These are phyloP conservation scores for Acorus gramineus DNA, from an alignment of 106 monocot species.

Conservation along the genomic window DNA sequence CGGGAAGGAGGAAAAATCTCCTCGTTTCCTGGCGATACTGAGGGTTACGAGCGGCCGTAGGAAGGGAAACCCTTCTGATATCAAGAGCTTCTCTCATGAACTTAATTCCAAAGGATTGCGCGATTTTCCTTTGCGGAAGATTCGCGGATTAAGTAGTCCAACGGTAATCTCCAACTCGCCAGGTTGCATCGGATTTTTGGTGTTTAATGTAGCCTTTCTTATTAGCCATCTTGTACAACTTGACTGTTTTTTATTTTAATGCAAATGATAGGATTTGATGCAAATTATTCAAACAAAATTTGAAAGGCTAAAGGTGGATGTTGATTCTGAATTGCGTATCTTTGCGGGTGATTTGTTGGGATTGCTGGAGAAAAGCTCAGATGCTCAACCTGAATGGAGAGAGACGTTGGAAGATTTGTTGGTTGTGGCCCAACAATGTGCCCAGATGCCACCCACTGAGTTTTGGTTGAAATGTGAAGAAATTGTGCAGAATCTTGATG, in stretches of 20 bases:
- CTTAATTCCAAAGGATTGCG: slow-evolving; percentile 34
- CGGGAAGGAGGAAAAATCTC: slow-evolving; percentile 76
- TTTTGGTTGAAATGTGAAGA: slow-evolving; percentile 77
- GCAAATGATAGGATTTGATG: slow-evolving; percentile 45
- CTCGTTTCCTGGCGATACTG: slow-evolving; percentile 84
- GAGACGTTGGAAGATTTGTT: slow-evolving; percentile 67
- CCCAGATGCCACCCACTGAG: slow-evolving; percentile 67
- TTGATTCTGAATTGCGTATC: slow-evolving; percentile 59
- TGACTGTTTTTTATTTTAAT: not conserved
- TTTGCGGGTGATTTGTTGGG: slow-evolving; percentile 64
- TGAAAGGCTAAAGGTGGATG: slow-evolving; percentile 63
- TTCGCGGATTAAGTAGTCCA: slow-evolving; percentile 27
- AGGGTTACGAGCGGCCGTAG: slow-evolving; percentile 81
- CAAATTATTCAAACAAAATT: slow-evolving; percentile 51
- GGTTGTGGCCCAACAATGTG: slow-evolving; percentile 51
- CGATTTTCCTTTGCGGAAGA: slow-evolving; percentile 36
- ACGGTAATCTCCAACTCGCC: slow-evolving; percentile 20
- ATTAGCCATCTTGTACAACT: not conserved
- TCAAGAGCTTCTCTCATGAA: slow-evolving; percentile 98
- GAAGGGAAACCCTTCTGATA: slow-evolving; percentile 29
- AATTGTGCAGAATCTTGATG: slow-evolving; percentile 80
- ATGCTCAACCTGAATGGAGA: slow-evolving; percentile 47
- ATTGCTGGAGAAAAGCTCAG: slow-evolving; percentile 39
- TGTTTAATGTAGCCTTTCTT: not conserved
- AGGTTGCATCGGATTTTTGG: not conserved